These are phyloP conservation scores for Talaromyces amestolkiae DNA, from an alignment of 2,329 filamentous ascomycete species.

Conservation along the genomic window DNA sequence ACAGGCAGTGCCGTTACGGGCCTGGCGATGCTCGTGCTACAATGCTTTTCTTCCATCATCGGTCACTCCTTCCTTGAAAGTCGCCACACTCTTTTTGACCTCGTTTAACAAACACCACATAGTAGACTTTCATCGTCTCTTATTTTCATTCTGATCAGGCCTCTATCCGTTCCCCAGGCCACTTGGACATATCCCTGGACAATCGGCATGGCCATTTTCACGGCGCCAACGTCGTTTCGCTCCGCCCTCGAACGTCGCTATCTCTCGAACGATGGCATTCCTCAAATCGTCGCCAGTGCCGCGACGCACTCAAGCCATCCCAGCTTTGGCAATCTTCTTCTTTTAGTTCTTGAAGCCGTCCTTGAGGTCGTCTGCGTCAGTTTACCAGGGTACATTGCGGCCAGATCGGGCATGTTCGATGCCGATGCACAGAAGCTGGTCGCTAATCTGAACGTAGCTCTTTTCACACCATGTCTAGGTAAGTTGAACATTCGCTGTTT, in stretches of 20 bases:
- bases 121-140: not conserved
- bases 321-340: constrained; percentile 59
- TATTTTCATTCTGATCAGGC: not conserved
- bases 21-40: not conserved
- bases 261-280: constrained; percentile 16
- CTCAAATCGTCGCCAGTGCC: constrained; percentile 22
- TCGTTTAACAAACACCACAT: not conserved
- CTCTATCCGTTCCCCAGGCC: not conserved
- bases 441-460: constrained; percentile 90
- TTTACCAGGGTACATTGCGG: constrained; percentile 89
- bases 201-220: constrained; percentile 40
- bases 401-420: constrained; percentile 86
- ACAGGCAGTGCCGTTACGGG: not conserved
- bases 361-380: constrained; percentile 94
- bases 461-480: constrained; percentile 97
- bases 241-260: constrained; percentile 21
- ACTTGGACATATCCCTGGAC: not conserved
- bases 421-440: constrained; percentile 95
- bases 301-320: constrained; percentile 45
- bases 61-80: not conserved
- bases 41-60: not conserved
- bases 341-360: constrained; percentile 92
- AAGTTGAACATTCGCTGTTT: constrained; percentile 35
- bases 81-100: not conserved
- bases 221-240: constrained; percentile 45